These are phyloP conservation scores for Leishmania turanica DNA, from an alignment of 208 protist species.

Conservation along the genomic window DNA sequence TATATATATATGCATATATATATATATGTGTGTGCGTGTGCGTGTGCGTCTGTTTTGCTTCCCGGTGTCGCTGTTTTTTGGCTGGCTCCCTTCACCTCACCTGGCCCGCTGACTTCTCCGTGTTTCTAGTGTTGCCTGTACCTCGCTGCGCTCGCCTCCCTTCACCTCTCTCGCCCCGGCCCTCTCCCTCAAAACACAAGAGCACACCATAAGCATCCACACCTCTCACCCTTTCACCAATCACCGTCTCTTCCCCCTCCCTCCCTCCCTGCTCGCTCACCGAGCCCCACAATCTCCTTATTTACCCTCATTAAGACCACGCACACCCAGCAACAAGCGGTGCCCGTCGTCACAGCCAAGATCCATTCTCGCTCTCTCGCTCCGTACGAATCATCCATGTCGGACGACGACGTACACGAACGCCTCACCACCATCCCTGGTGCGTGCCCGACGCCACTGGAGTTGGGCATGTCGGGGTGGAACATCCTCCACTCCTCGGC, in stretches of 20 bases:
- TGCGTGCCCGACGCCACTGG: conserved; percentile 51
- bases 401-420: conserved; percentile 4
- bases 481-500: conserved; percentile 86
- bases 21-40: not conserved
- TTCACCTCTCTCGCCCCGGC: not conserved
- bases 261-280: not conserved
- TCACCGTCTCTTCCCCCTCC: not conserved
- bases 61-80: not conserved
- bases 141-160: not conserved
- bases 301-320: not conserved
- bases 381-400: not conserved
- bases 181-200: not conserved
- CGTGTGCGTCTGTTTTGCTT: not conserved
- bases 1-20: too few relatives aligned
- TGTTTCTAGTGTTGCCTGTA: not conserved
- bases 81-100: not conserved
- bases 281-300: not conserved
- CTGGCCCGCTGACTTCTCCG: not conserved
- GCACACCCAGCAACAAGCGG: not conserved
- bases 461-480: conserved; percentile 84
- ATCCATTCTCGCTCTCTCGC: not conserved
- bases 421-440: conserved; percentile 56
- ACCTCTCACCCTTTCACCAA: not conserved
- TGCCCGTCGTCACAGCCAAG: not conserved
- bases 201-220: not conserved